These are phyloP conservation scores for Ormosia emarginata DNA, from an alignment of 306 rosid species.

Conservation along the genomic window DNA sequence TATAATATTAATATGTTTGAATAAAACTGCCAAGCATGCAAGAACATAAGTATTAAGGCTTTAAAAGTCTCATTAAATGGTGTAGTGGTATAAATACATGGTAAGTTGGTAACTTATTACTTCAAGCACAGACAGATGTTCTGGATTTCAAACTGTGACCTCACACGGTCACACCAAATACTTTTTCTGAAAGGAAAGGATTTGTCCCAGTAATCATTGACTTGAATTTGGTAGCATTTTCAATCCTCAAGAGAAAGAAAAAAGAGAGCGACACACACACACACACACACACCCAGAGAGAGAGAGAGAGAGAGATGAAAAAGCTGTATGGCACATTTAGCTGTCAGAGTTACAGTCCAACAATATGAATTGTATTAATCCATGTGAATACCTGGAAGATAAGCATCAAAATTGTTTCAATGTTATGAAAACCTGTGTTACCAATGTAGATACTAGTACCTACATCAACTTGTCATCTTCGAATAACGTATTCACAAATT, in stretches of 20 bases:
- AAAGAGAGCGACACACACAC: not conserved
- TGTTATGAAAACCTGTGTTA: not conserved
- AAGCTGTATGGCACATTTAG: not conserved
- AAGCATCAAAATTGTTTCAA: not conserved
- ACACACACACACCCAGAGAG: not conserved
- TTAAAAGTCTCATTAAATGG: not conserved
- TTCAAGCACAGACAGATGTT: not conserved
- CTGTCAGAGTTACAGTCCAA: not conserved
- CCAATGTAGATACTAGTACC: not conserved
- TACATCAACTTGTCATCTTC: not conserved
- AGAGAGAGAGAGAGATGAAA: not conserved
- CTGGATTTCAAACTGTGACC: slow-evolving; percentile 5
- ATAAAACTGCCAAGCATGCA: not conserved
- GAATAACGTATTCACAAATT: not conserved
- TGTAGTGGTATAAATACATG: not conserved
- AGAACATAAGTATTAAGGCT: not conserved
- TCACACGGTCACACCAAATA: not conserved
- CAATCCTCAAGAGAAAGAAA: not conserved
- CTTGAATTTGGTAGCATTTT: not conserved
- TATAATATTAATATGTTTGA: not conserved
- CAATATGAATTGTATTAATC: not conserved
- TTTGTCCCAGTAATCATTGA: not conserved
- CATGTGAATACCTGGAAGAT: not conserved
- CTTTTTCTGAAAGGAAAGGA: not conserved
- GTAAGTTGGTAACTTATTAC: not conserved